Evolutionary conservation across 129 eudicot species (phyloP).

Genomic region (Artemisia annua): DNA sequence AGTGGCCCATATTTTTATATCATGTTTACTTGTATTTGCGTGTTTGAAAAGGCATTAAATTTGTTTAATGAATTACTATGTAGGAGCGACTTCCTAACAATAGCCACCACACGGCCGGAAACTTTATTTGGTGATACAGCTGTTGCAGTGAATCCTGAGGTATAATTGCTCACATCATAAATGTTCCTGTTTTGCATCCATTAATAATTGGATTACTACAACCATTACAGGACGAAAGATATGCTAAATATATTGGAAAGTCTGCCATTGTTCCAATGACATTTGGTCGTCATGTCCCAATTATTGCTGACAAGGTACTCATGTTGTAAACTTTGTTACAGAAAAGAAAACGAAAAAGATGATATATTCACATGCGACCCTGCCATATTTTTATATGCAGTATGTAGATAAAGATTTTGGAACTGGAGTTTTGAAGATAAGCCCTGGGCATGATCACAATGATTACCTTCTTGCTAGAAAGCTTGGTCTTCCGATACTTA

Average conservation of each 20-base stretch:
- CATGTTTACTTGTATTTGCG: conserved; percentile 7
- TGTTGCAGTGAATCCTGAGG: conserved; percentile 95
- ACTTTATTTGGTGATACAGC: conserved; percentile 98
- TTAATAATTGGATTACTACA: conserved; percentile 12
- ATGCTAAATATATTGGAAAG: conserved; percentile 81
- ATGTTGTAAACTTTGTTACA: neutral
- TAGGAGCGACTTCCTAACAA: conserved; percentile 82
- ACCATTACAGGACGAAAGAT: conserved; percentile 77
- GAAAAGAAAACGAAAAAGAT: neutral
- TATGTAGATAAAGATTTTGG: conserved; percentile 97
- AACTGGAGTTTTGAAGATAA: conserved; percentile 93
- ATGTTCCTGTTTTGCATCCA: neutral
- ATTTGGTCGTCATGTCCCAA: conserved; percentile 93
- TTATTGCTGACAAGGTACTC: conserved; percentile 83
- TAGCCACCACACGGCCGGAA: conserved; percentile 98
- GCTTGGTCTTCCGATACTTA: conserved; percentile 93
- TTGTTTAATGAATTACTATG: conserved; percentile 5
- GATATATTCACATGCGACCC: neutral
- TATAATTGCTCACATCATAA: conserved; percentile 25
- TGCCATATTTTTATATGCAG: conserved; percentile 36
- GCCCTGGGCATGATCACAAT: conserved; percentile 99
- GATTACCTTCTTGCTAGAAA: conserved; percentile 97
- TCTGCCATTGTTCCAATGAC: conserved; percentile 93
- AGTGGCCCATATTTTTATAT: neutral
- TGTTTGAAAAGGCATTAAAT: neutral